Conservation (phyloP, 352 stramenopile genomes). For the Aphanomyces stellatus region DNA sequence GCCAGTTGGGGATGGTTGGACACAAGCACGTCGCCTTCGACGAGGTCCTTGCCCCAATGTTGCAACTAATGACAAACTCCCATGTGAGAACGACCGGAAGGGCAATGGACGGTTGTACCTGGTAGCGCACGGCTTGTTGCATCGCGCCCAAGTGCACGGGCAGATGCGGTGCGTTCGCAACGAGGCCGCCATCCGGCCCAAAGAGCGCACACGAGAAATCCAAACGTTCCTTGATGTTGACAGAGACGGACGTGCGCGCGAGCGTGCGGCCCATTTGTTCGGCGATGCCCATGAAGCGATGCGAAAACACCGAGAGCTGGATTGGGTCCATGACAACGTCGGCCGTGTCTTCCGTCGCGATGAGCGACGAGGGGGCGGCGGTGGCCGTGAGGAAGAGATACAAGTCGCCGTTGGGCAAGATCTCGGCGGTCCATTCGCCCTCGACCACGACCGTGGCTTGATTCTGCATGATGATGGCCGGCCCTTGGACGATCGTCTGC, state of each 20-base stretch:
- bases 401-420: constrained; percentile 93
- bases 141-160: constrained; percentile 98
- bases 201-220: constrained; percentile 99
- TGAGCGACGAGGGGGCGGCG: background rate
- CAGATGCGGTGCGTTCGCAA: constrained; percentile 98
- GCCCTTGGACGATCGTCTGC: constrained; percentile 82
- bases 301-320: constrained; percentile 94
- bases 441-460: constrained; percentile 98
- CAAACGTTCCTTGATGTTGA: constrained; percentile 99
- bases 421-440: constrained; percentile 87
- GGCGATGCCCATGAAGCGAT: constrained; percentile 99
- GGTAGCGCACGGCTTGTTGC: constrained; percentile 95
- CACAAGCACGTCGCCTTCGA: constrained; percentile 96
- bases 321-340: constrained; percentile 88
- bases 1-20: constrained; percentile 99
- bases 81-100: background rate
- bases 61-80: constrained; percentile 27
- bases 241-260: constrained; percentile 92
- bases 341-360: constrained; percentile 4
- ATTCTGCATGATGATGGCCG: constrained; percentile 96
- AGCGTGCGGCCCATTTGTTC: constrained; percentile 99
- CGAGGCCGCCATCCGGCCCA: constrained; percentile 94
- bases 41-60: constrained; percentile 86
- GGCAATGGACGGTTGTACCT: constrained; percentile 49
- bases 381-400: constrained; percentile 65